Base-by-base conservation (phyloP, 208 protist genomes). In the Tritrichomonas foetus region DNA sequence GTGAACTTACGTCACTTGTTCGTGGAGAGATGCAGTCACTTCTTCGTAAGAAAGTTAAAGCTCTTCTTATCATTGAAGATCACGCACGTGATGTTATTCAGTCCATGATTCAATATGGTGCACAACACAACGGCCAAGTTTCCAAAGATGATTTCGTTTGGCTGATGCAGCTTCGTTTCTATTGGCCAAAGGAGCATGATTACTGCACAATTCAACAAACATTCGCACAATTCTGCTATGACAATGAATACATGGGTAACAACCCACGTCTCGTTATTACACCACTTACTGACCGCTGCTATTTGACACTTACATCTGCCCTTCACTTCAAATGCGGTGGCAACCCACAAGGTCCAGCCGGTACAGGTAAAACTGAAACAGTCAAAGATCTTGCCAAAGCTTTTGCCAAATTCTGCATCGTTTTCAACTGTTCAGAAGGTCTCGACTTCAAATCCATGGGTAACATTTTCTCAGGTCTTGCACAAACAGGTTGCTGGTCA, bases 341-440 rank as follows among this genome's bases (percentile, higher is more conserved):
- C 39, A 69, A 44, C 20, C 96, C 96, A 33, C 97, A 98, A 95
- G 98, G 98, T 41, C 98, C 98, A 72, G 98, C 98, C 22, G 98
- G 98, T 33, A 99, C 98, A 50, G 98, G 98, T 69, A 99, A 99
- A 96, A 99, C 98, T n/a, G 98, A 99, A 96, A 99, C 98, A 33
- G 98, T 99, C 47, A 99, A 99, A 96, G 98, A 99, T 95, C 96
- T 99, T 20, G 98, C 97, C 50, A 99, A 99, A 95, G 97, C 96
- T 41, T 96, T 99, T 69, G 98, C 96, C 44, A 99, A 98, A 95
- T 98, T 98, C 94, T 97, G 98, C 61, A 98, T 99, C 95, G 98
- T 99, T 30, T 99, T 99, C 95, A 99, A 99, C 97, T 99, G 98
- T 96, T 98, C 97, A 22, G 98, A 99, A 94, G 97, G 97, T 50